Percentiles rank a stretch among this genome's conserved stretches.
These are phyloP conservation scores for Ascoidea asiatica DNA, from an alignment of 805 yeast genomes.

Conservation along the genomic window DNA sequence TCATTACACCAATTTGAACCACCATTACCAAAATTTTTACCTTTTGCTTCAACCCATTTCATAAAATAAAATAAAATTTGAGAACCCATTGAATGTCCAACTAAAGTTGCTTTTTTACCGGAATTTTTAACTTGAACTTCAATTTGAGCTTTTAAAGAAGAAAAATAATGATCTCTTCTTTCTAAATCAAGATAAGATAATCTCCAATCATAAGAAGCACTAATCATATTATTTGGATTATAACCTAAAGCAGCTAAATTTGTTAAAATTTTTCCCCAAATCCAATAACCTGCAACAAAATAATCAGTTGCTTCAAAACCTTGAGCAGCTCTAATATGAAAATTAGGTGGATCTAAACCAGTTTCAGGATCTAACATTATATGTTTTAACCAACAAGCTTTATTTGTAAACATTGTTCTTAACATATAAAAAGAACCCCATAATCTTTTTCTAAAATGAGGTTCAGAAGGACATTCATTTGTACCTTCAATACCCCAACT, in stretches of 20 bases:
- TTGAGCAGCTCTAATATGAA: conserved; percentile 78
- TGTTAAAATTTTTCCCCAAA: conserved; percentile 93
- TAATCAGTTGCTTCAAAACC: conserved; percentile 97
- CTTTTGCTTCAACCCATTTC: conserved; percentile 94
- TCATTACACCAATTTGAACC: conserved; percentile 82
- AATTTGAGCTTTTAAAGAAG: conserved; percentile 58
- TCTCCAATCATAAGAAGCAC: conserved; percentile 96
- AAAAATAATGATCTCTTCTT: conserved; percentile 72
- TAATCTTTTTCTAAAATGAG: conserved; percentile 78
- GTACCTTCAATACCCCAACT: conserved; percentile 78
- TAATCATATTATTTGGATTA: conserved; percentile 78
- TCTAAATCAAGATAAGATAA: conserved; percentile 82
- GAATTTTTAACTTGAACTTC: conserved; percentile 41
- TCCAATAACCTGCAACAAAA: conserved; percentile 96
- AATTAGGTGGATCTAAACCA: conserved; percentile 82
- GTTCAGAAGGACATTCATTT: conserved; percentile 67
- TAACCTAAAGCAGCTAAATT: conserved; percentile 90
- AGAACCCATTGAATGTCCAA: conserved; percentile 95
- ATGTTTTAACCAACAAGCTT: conserved; percentile 87
- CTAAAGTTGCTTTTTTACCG: conserved; percentile 58
- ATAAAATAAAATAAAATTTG: conserved; percentile 79
- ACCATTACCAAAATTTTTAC: conserved; percentile 77
- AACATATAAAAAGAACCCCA: conserved; percentile 98
- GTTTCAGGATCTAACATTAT: conserved; percentile 81
- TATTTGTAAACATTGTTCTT: conserved; percentile 81